phyloP scores from a whole-genome alignment of 441 rosid genomes.

The Hura crepitans region DNA sequence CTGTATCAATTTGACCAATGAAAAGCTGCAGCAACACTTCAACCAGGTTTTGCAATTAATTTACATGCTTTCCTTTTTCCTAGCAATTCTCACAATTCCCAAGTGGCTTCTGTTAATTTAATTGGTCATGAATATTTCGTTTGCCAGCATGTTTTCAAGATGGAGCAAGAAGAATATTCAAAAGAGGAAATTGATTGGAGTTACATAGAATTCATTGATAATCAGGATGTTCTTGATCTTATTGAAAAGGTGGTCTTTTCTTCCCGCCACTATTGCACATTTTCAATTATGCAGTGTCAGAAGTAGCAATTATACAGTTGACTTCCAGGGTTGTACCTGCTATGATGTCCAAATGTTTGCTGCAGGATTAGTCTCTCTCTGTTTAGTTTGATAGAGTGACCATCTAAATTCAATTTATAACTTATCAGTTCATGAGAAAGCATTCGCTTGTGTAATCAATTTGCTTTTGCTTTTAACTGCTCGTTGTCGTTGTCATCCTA shows the following conservation, averaged over 20 bases:
- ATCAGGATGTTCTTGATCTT: constrained; percentile 93
- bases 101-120: constrained; percentile 24
- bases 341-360: background rate
- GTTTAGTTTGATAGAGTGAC: background rate
- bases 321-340: background rate
- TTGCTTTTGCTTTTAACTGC: constrained; percentile 1
- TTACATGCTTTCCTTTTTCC: constrained; percentile 25
- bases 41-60: constrained; percentile 55
- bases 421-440: background rate
- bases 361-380: no score
- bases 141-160: constrained; percentile 95
- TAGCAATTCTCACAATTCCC: constrained; percentile 10
- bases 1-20: constrained; percentile 95
- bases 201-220: constrained; percentile 91
- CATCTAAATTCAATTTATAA: background rate
- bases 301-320: background rate
- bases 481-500: background rate
- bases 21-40: constrained; percentile 97
- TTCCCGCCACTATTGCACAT: constrained; percentile 8
- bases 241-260: constrained; percentile 69
- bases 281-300: constrained; percentile 5
- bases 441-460: background rate
- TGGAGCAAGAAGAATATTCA: constrained; percentile 96
- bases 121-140: constrained; percentile 31
- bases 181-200: constrained; percentile 96